These are phyloP conservation scores for Nakaseomyces bracarensis DNA, from an alignment of 1,139 yeast genomes.

Conservation along the genomic window DNA sequence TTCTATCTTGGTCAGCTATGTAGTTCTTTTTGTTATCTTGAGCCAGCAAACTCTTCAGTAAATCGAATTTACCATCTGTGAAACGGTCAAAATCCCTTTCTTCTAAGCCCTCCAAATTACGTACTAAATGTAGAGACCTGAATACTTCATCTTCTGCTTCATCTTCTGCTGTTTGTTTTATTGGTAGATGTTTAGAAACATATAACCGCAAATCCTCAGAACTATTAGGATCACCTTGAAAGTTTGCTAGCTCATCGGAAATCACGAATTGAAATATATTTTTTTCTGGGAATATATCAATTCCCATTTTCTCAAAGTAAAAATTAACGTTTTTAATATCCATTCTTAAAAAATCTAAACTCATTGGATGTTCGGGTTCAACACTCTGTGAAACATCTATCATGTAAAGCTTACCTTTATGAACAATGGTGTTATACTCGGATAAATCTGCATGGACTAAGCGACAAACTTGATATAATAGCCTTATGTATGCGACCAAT, in stretches of 20 bases:
- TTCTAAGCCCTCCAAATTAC: conserved; percentile 61
- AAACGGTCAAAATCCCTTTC: conserved; percentile 86
- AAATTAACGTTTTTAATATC: conserved; percentile 93
- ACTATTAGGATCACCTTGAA: conserved; percentile 39
- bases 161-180: conserved; percentile 44
- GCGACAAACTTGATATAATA: conserved; percentile 79
- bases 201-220: conserved; percentile 33
- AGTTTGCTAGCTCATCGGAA: conserved; percentile 33
- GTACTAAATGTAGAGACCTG: conserved; percentile 76
- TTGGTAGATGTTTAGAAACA: conserved; percentile 40
- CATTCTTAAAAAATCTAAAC: conserved; percentile 90
- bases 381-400: conserved; percentile 97
- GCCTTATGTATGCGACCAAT: conserved; percentile 75
- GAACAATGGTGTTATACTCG: conserved; percentile 88
- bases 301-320: conserved; percentile 66
- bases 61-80: conserved; percentile 70
- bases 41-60: conserved; percentile 55
- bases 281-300: conserved; percentile 73
- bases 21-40: conserved; percentile 31
- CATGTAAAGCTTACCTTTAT: conserved; percentile 68
- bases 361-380: conserved; percentile 97
- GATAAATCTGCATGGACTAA: conserved; percentile 95
- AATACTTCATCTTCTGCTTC: conserved; percentile 79
- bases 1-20: conserved; percentile 26
- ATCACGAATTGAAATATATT: conserved; percentile 69